These are phyloP conservation scores for Reutealis trisperma DNA, from an alignment of 345 rosid genomes.

Conservation along the genomic window DNA sequence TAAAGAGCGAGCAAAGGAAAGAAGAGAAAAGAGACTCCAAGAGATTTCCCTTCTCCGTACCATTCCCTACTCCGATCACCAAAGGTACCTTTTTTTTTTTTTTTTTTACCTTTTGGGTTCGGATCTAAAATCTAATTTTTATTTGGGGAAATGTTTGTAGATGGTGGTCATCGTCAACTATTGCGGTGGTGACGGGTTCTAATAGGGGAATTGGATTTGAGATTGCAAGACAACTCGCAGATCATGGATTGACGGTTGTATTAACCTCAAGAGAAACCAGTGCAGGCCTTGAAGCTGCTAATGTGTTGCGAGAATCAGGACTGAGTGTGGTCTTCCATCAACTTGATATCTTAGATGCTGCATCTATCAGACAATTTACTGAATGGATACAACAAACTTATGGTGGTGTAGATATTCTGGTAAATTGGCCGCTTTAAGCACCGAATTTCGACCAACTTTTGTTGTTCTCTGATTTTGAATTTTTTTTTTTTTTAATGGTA, in stretches of 20 bases:
- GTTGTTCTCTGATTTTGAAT: background rate
- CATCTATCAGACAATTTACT: conserved; percentile 56
- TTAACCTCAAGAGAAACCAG: conserved; percentile 70
- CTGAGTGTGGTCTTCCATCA: conserved; percentile 76
- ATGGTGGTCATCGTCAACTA: conserved; percentile 91
- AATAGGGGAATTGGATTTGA: conserved; percentile 96
- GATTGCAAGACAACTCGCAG: conserved; percentile 83
- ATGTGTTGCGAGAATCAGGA: conserved; percentile 79
- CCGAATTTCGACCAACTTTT: background rate
- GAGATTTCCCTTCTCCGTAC: conserved; percentile 85
- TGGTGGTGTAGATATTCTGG: conserved; percentile 76
- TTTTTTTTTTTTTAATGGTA: background rate
- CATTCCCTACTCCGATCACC: conserved; percentile 91
- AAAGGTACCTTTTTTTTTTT: conserved; percentile 48
- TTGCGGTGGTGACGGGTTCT: conserved; percentile 90
- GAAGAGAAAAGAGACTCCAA: conserved; percentile 75
- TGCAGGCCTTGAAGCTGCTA: conserved; percentile 84
- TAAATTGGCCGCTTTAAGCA: conserved; percentile 26
- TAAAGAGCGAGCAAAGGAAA: conserved; percentile 63
- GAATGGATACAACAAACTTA: conserved; percentile 68
- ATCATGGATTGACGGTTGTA: conserved; percentile 73
- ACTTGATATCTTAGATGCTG: conserved; percentile 60
- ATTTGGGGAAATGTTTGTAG: conserved; percentile 34
- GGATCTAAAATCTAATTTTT: background rate
- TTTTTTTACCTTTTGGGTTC: too few relatives aligned